Conservation (phyloP, 805 yeast genomes). For the Yarrowia divulgata region DNA sequence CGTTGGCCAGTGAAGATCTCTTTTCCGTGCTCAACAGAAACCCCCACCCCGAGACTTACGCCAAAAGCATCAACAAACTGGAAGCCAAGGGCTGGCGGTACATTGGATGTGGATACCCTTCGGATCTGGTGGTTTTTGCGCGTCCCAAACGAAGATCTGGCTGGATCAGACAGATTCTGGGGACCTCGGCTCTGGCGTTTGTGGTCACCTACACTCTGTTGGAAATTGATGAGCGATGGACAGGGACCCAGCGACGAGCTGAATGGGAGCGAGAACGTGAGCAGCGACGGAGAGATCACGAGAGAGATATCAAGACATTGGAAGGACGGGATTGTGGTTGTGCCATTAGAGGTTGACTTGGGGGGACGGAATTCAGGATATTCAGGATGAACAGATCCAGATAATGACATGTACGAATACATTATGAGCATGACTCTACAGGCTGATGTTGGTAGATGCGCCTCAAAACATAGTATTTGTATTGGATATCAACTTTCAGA, state of each 20-base stretch:
- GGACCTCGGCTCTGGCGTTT: slow-evolving; percentile 2
- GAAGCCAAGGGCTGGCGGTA: slow-evolving; percentile 60
- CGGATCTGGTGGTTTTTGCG: slow-evolving; percentile 54
- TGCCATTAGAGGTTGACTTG: not conserved
- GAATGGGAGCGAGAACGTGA: slow-evolving; percentile 19
- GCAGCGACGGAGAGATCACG: slow-evolving; percentile 9
- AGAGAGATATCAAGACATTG: slow-evolving; percentile 11
- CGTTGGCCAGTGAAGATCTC: slow-evolving; percentile 43
- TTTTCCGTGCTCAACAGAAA: slow-evolving; percentile 43
- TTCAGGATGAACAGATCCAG: too few relatives aligned
- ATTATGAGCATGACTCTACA: too few relatives aligned
- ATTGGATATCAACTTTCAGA: too few relatives aligned
- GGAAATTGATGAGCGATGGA: slow-evolving; percentile 35
- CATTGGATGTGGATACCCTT: slow-evolving; percentile 58
- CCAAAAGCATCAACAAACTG: slow-evolving; percentile 53
- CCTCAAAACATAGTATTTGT: too few relatives aligned
- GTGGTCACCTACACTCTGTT: slow-evolving; percentile 1
- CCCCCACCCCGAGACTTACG: slow-evolving; percentile 43
- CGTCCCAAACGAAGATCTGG: slow-evolving; percentile 43
- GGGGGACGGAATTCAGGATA: too few relatives aligned
- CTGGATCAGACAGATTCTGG: slow-evolving; percentile 26
- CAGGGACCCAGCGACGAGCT: slow-evolving; percentile 4
- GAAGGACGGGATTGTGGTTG: slow-evolving; percentile 3
- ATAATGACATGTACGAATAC: too few relatives aligned
- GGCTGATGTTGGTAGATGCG: too few relatives aligned